Evolutionary conservation across 345 rosid genomes (phyloP).

Genomic region (Linum lewisii): DNA sequence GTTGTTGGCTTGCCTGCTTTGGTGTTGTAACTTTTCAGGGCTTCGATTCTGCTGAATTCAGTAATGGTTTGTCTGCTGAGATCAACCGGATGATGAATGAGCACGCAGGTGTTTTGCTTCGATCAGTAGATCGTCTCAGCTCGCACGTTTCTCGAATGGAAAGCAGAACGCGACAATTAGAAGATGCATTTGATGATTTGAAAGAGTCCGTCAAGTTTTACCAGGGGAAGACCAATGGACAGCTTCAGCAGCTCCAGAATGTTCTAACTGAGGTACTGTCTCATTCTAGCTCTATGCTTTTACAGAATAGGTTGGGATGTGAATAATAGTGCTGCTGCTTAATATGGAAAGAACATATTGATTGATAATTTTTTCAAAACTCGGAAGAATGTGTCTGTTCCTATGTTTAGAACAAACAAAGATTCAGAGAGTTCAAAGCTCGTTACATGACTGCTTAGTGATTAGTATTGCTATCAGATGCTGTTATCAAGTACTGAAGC

Average conservation of each 20-base stretch:
- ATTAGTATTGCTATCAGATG: background rate
- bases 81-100: constrained; percentile 40
- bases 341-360: no score
- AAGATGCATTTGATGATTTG: constrained; percentile 33
- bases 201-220: constrained; percentile 31
- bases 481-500: background rate
- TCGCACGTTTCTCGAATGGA: constrained; percentile 42
- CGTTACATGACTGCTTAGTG: background rate
- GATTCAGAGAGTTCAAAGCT: background rate
- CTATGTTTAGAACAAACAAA: background rate
- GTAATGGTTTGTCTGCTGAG: constrained; percentile 24
- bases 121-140: constrained; percentile 32
- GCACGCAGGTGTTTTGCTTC: constrained; percentile 29
- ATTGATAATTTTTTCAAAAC: no score
- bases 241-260: constrained; percentile 39
- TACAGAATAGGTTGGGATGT: background rate
- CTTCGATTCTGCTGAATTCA: constrained; percentile 11
- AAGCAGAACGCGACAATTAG: constrained; percentile 29
- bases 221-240: constrained; percentile 38
- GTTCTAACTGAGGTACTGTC: constrained; percentile 36
- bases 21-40: constrained; percentile 7
- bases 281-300: background rate
- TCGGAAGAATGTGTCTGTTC: background rate
- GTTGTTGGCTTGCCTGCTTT: background rate
- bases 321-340: background rate